Evolutionary conservation across 2,329 filamentous ascomycete genomes (phyloP).

Genomic region (Xylaria hypoxylon): DNA sequence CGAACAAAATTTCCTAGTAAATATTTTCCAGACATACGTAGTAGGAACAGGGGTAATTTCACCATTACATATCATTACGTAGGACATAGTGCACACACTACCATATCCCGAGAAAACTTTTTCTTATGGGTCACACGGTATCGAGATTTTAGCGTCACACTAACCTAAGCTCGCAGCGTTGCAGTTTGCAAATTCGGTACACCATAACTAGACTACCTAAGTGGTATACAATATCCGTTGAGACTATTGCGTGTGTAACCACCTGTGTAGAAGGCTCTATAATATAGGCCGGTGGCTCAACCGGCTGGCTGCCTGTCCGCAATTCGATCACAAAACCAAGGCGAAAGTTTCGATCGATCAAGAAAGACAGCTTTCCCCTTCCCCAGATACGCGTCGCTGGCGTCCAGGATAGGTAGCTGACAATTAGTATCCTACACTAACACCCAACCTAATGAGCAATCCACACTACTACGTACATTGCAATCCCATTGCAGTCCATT

Average conservation of each 20-base stretch:
- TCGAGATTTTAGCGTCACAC: conserved; percentile 16
- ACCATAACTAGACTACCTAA: neutral
- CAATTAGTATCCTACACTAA: conserved; percentile 14
- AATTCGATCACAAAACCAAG: neutral
- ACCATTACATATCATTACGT: too few species aligned
- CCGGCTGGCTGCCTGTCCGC: conserved; percentile 15
- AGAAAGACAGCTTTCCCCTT: conserved; percentile 12
- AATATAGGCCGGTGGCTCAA: conserved; percentile 20
- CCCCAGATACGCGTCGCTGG: conserved; percentile 11
- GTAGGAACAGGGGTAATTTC: conserved; percentile 14
- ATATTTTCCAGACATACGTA: neutral
- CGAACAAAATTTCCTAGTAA: conserved; percentile 1
- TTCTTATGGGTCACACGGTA: conserved; percentile 26
- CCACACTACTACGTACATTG: too few species aligned
- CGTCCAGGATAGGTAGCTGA: neutral
- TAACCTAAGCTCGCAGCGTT: conserved; percentile 9
- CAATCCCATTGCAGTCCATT: too few species aligned
- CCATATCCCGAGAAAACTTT: conserved; percentile 14
- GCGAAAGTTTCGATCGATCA: neutral
- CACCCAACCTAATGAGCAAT: conserved; percentile 2
- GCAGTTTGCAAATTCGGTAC: conserved; percentile 4
- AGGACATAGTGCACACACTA: neutral
- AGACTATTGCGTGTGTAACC: conserved; percentile 11
- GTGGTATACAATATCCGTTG: conserved; percentile 5
- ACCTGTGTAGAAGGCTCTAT: neutral